Conservation (phyloP, 208 protist genomes). For the Trypanosoma grayi region DNA sequence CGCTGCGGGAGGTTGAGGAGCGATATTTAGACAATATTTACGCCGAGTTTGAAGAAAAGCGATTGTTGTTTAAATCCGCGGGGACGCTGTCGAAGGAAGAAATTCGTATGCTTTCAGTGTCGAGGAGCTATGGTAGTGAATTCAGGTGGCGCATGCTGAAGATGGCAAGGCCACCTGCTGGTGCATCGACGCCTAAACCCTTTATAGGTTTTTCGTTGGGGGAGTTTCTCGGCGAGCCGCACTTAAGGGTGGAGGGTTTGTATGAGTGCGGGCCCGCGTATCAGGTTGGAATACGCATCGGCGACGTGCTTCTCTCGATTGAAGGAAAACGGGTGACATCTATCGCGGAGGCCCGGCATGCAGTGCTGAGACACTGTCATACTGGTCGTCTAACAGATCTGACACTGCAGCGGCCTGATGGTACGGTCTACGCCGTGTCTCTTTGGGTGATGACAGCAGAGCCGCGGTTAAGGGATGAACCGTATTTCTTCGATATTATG, state of each 20-base stretch:
- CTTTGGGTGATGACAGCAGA: slow-evolving; percentile 63
- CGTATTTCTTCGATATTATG: slow-evolving; percentile 38
- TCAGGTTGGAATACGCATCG: slow-evolving; percentile 51
- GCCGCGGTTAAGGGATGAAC: slow-evolving; percentile 27
- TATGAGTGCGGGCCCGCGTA: slow-evolving; percentile 45
- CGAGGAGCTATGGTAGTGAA: slow-evolving; percentile 25
- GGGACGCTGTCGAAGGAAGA: too few relatives aligned
- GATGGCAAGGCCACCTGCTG: neutral
- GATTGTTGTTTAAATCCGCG: too few relatives aligned
- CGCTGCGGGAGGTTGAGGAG: too few relatives aligned
- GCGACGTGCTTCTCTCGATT: slow-evolving; percentile 36
- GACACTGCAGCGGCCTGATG: slow-evolving; percentile 23
- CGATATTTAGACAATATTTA: too few relatives aligned
- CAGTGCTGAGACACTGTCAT: slow-evolving; percentile 31
- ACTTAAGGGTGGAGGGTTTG: slow-evolving; percentile 36
- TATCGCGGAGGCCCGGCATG: slow-evolving; percentile 29
- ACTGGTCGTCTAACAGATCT: slow-evolving; percentile 34
- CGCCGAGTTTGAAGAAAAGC: too few relatives aligned
- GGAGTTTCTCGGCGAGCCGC: slow-evolving; percentile 25
- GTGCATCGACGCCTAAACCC: slow-evolving; percentile 17
- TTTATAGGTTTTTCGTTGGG: slow-evolving; percentile 55
- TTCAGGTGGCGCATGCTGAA: slow-evolving; percentile 26
- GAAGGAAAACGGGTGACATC: slow-evolving; percentile 27
- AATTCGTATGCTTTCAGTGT: slow-evolving; percentile 1
- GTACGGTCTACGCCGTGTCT: slow-evolving; percentile 27